A percentile compares a stretch with the other conserved stretches of the same genome.
These are phyloP conservation scores for Annulohypoxylon bovei DNA, from an alignment of 495 filamentous ascomycete genomes.

Conservation along the genomic window DNA sequence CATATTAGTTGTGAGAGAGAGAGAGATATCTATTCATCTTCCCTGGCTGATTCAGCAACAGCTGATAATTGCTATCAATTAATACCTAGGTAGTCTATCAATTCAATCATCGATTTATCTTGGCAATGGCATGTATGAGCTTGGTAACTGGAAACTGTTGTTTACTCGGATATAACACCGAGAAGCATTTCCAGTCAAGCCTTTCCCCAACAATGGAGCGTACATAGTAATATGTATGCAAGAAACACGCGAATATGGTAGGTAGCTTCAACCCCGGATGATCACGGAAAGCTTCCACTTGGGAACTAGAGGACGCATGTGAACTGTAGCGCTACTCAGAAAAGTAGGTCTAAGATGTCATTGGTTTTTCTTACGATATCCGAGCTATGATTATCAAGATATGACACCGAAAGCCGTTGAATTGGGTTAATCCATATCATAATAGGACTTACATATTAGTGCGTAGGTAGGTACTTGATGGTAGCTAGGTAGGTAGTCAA, in stretches of 20 bases:
- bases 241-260: slow-evolving; percentile 23
- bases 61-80: not conserved
- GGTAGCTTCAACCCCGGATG: slow-evolving; percentile 25
- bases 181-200: not conserved
- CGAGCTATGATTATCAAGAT: not conserved
- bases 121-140: not conserved
- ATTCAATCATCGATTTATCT: slow-evolving; percentile 1
- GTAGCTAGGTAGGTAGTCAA: not conserved
- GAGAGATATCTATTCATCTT: not conserved
- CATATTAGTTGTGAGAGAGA: not conserved
- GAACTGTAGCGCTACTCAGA: slow-evolving; percentile 11
- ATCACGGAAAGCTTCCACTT: slow-evolving; percentile 13
- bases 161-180: slow-evolving; percentile 22
- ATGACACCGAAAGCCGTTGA: not conserved
- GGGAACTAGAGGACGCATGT: not conserved
- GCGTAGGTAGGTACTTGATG: not conserved
- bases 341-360: slow-evolving; percentile 7
- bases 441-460: not conserved
- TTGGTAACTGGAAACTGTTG: not conserved
- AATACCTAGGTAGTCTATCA: no score
- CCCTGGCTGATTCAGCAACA: slow-evolving; percentile 3
- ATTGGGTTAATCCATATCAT: not conserved
- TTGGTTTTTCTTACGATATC: not conserved
- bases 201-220: slow-evolving; percentile 27
- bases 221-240: slow-evolving; percentile 30